Conservation (phyloP, 305 asterid genomes). For the Fraxinus sp. region DNA sequence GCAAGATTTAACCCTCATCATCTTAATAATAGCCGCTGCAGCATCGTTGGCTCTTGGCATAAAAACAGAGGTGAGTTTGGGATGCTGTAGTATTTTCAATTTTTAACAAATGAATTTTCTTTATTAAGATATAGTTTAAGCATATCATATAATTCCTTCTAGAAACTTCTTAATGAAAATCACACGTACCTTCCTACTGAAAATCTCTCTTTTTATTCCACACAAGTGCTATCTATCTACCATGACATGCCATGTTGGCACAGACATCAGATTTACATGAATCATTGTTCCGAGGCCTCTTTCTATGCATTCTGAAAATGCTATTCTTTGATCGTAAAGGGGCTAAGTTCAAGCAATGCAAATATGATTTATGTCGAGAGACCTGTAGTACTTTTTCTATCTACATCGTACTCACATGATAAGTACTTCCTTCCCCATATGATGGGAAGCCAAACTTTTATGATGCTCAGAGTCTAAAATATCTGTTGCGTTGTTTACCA, state of each 20-base stretch:
- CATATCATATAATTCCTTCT: background rate
- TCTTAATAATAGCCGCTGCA: constrained; percentile 76
- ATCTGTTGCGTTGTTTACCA: constrained; percentile 24
- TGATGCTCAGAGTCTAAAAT: constrained; percentile 1
- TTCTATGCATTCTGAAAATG: constrained; percentile 7
- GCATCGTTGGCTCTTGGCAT: constrained; percentile 89
- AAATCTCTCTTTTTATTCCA: background rate
- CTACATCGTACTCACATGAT: constrained; percentile 4
- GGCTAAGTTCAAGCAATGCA: background rate
- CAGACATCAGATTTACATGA: background rate
- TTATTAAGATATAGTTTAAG: background rate
- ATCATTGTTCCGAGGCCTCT: background rate
- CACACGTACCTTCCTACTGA: background rate
- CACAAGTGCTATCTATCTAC: constrained; percentile 9
- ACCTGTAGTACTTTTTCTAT: background rate
- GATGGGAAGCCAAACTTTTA: background rate
- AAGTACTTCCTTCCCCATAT: constrained; percentile 6
- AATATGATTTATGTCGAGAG: constrained; percentile 10
- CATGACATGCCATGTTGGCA: background rate
- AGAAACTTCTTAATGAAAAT: background rate
- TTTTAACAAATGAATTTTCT: constrained; percentile 1
- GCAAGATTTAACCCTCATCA: constrained; percentile 90
- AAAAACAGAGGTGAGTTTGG: constrained; percentile 61
- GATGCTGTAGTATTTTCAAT: constrained; percentile 14
- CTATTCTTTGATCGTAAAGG: background rate